Conservation (phyloP, 1,284 basidiomycete species). For the Crepidotus sp. region DNA sequence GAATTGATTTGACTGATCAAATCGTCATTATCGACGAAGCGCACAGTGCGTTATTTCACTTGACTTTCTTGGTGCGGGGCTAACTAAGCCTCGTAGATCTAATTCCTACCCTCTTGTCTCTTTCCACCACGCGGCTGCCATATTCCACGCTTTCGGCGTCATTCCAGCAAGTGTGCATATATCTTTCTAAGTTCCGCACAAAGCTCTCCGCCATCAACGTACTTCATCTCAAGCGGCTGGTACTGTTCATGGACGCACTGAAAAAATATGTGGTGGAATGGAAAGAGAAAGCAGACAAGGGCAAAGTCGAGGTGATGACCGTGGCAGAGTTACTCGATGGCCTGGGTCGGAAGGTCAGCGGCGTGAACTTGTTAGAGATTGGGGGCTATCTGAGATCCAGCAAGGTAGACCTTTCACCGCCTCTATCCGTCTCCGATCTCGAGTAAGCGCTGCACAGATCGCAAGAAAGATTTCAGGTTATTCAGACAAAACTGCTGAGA, state of each 20-base stretch:
- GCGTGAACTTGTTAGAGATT: slow-evolving; percentile 77
- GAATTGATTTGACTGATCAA: slow-evolving; percentile 76
- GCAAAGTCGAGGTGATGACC: slow-evolving; percentile 48
- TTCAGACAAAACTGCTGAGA: slow-evolving; percentile 57
- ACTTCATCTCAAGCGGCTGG: slow-evolving; percentile 73
- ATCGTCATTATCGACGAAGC: slow-evolving; percentile 94
- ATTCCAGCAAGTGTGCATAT: slow-evolving; percentile 70
- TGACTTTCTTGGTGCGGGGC: neutral
- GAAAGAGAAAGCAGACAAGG: slow-evolving; percentile 25
- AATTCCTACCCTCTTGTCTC: slow-evolving; percentile 79
- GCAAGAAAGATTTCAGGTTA: slow-evolving; percentile 76
- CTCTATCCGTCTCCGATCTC: slow-evolving; percentile 7
- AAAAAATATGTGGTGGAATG: slow-evolving; percentile 49
- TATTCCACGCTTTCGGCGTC: slow-evolving; percentile 54
- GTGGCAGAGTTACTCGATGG: slow-evolving; percentile 55
- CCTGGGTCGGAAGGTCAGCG: slow-evolving; percentile 60
- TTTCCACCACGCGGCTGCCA: slow-evolving; percentile 72
- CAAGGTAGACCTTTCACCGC: slow-evolving; percentile 33
- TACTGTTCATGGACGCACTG: slow-evolving; percentile 64
- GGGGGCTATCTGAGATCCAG: slow-evolving; percentile 78
- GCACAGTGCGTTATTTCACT: slow-evolving; percentile 60
- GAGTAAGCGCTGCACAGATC: slow-evolving; percentile 34
- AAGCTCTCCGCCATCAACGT: slow-evolving; percentile 70
- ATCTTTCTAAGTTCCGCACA: slow-evolving; percentile 72
- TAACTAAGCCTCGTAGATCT: slow-evolving; percentile 48